Base-by-base conservation (phyloP, 2,329 filamentous ascomycete genomes). In the Thyridium curvatum region DNA sequence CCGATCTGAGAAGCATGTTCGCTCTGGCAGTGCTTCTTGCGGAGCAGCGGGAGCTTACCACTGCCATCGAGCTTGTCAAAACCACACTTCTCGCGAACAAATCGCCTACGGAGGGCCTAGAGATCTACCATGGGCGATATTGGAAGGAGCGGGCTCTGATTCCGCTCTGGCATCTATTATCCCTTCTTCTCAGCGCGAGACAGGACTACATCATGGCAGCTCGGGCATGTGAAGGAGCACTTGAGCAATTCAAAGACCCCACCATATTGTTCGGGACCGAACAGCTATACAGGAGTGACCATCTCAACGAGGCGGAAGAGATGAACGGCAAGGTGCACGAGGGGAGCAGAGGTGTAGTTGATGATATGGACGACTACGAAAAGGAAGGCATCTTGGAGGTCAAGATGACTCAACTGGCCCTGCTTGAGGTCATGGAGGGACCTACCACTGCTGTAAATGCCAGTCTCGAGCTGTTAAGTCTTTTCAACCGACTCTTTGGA, bases 371-470 rank as follows among this genome's bases (percentile, higher is more conserved):
- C 45, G 78, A 82, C 41, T 78, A 80, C 18, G 90, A 97, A 55
- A 94, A 89, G 55, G 86, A 90, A 58, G 77, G 79, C 35, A 82
- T 98, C 32, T 64, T 98, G n/a, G 86, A 97, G 59, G 81, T 96
- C 44, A 94, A 94, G 60, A 94, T 97, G 78, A 96, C 91, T 10
- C 90, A 97, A 53, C 69, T 98, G 43, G 76, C 85, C 4, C 73
- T 98, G 15, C 62, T 93, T 4, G 91, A 97, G 60, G 66, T 93
- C 13, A 66, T 87, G 4, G 89, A 96, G 55, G 89, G 89, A 1
- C 80, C 89, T 0, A 82, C 87, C 41, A 78, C 83, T 41, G 91
- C 93, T 14, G 86, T 97, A 37, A 95, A 95, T 55, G 82, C 85
- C 43, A 90, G 86, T 55, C 80, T 87, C 47, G 89, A 96, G 59